Percentiles rank a stretch among this genome's conserved stretches.
Conservation (phyloP, 2,329 filamentous ascomycete genomes). For the Escovopsis weberi region DNA sequence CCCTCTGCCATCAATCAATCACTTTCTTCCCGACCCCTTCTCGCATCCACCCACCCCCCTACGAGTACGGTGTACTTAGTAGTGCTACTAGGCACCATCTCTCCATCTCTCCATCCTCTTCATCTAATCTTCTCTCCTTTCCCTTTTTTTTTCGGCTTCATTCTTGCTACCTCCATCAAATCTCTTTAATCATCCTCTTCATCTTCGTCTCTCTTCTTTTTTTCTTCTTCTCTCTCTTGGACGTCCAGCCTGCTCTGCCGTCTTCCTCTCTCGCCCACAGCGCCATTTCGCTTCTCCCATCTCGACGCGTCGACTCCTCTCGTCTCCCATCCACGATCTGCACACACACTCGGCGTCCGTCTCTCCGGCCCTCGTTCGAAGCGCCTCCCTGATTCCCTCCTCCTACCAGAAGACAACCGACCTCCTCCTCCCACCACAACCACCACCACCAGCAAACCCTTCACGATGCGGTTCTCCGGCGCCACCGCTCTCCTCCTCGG, state of each 20-base stretch:
- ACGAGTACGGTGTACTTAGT: too few species aligned
- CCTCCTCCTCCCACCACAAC: neutral
- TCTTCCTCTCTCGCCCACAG: neutral
- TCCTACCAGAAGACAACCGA: neutral
- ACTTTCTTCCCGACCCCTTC: too few species aligned
- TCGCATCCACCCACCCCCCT: too few species aligned
- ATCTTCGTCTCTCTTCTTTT: neutral
- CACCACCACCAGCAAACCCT: neutral
- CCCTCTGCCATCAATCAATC: too few species aligned
- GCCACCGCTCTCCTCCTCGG: conserved; percentile 16
- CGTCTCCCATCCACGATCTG: too few species aligned
- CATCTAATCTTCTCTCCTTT: neutral
- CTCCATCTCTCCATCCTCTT: neutral
- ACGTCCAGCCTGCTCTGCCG: too few species aligned
- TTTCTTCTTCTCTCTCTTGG: neutral
- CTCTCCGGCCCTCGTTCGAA: too few species aligned
- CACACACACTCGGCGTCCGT: too few species aligned
- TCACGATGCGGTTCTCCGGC: conserved; percentile 5
- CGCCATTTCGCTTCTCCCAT: too few species aligned
- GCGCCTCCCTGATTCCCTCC: neutral
- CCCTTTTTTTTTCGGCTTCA: neutral
- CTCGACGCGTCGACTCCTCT: too few species aligned
- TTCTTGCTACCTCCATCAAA: neutral
- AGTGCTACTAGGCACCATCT: too few species aligned
- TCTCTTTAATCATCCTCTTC: neutral